Evolutionary conservation across 2,329 filamentous ascomycete species (phyloP), one percentile per base, ranked within the genome.

Genomic region (Graphiopsis chlorocephala): DNA sequence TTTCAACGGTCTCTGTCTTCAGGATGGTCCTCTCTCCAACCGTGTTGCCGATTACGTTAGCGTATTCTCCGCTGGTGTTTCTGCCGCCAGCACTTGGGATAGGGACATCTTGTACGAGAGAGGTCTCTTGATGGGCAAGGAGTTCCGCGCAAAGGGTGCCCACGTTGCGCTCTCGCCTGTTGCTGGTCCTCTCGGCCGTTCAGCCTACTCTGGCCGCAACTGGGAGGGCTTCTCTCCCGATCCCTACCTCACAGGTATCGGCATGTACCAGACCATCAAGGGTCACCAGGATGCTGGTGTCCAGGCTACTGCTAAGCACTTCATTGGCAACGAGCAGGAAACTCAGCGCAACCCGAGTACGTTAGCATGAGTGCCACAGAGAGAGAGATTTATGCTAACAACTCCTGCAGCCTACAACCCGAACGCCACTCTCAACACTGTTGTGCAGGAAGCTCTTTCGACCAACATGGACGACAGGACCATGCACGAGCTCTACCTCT

Each of bases 71-170:
- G 92, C 92, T 10, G 93, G 92, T 12, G 84, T 95, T 67, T 96
- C 91, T 0, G 90, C 92, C 0, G 92, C 91, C 1, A 91, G 92
- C 0, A 96, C 92, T 0, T 96, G 90, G 88, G 93, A 92, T 75
- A 90, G 87, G 69, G 85, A 90, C 38, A 71, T 86, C 60, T 80
- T 84, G 0, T 81, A 84, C 50, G 75, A 79, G 42, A 68, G 77
- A 35, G 77, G 73, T n/a, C 61, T 68, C 3, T 70, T 70, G 15
- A 73, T 79, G 72, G 78, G 76, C 7, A 65, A 63, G 14, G 70
- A 70, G 38, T 71, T 70, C 63, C 69, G 60, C 38, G 68, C 62
- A n/a, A 71, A 71, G 61, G 70, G 70, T 33, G 83, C 86, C 33
- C 86, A 91, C 72, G 81, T 91, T 64, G 86, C 68, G 8, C 65